Base-by-base conservation (phyloP, 768 basidiomycete species). In the Boletus pseudopeckii region DNA sequence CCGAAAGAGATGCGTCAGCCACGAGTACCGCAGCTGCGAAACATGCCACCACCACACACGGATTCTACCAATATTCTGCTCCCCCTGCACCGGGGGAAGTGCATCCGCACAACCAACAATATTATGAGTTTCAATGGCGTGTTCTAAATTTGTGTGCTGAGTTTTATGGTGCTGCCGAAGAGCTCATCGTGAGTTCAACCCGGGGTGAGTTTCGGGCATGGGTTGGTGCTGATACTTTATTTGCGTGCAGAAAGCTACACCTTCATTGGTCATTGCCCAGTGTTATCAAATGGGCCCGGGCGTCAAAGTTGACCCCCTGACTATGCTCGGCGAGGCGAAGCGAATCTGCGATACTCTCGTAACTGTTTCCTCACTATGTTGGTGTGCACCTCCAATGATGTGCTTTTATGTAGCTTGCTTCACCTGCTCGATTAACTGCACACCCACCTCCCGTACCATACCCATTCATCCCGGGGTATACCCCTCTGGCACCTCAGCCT, bases 91-190 rank as follows among this genome's bases (percentile, higher is more conserved):
- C 78, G 24, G 73, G 79, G 13, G 76, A 76, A 42, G 73, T 84
- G 24, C 81, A 80, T 52, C 74, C 83, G 3, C 82, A 85, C 58
- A 88, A 88, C 65, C 85, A 88, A 57, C 83, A 84, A 62, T 90
- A 88, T 68, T 89, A 88, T 68, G 88, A 91, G 64, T 91, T 91
- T 63, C 89, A 91, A 66, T 91, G 89, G 89, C 82, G 88, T 50
- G 82, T 90, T 38, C 68, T 91, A 53, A 89, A 89, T 63, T 73
- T 92, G 38, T 92, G 89, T 68, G 84, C 87, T 1, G 90, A 92
- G 66, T 92, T 92, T 66, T 92, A 92, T 71, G 85, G 83, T 26
- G 89, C 89, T 7, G 89, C 89, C 17, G 89, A 90, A 69, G 89
- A 92, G 69, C 80, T 92, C 43, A 79, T 92, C 54, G 89, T 91